Percentiles rank a stretch among this genome's conserved stretches.
phyloP scores from a whole-genome alignment of 2,329 filamentous ascomycete genomes.

The Fusarium cicatricum region DNA sequence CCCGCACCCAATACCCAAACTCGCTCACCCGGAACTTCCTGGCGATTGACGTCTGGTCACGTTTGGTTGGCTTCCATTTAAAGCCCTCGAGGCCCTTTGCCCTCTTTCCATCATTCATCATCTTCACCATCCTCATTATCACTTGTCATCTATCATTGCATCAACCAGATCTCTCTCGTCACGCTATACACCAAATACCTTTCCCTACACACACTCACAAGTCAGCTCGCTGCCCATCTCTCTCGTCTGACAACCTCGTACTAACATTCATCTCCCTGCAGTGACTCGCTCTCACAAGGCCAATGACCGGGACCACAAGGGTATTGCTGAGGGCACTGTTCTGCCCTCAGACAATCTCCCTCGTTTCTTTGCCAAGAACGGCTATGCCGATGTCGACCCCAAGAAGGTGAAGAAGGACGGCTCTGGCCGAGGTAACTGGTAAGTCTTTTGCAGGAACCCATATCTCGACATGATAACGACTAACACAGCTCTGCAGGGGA shows the following conservation, averaged over 20 bases:
- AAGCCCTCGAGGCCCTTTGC: conserved; percentile 29
- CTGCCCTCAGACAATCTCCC: conserved; percentile 77
- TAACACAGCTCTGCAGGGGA: conserved; percentile 68
- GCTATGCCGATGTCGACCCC: conserved; percentile 81
- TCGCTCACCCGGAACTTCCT: conserved; percentile 17
- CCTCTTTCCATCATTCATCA: conserved; percentile 35
- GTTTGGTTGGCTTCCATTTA: conserved; percentile 35
- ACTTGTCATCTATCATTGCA: conserved; percentile 15
- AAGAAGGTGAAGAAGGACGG: conserved; percentile 98
- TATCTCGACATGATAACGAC: conserved; percentile 1
- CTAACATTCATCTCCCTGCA: conserved; percentile 48
- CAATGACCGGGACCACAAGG: conserved; percentile 91
- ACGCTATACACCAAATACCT: not conserved
- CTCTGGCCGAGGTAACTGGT: conserved; percentile 94
- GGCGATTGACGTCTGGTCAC: conserved; percentile 33
- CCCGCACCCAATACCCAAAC: conserved; percentile 19
- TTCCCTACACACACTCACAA: conserved; percentile 18
- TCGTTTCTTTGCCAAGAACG: conserved; percentile 91
- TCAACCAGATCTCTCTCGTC: not conserved
- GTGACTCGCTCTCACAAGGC: conserved; percentile 98
- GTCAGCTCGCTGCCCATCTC: conserved; percentile 23
- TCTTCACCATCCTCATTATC: conserved; percentile 2
- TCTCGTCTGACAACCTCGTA: not conserved
- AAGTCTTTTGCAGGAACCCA: conserved; percentile 48
- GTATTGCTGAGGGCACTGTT: conserved; percentile 76